Evolutionary conservation across 176 grass and related monocot genomes (phyloP), one percentile per base, ranked within the genome.

Genomic region (Hordeum marinum): DNA sequence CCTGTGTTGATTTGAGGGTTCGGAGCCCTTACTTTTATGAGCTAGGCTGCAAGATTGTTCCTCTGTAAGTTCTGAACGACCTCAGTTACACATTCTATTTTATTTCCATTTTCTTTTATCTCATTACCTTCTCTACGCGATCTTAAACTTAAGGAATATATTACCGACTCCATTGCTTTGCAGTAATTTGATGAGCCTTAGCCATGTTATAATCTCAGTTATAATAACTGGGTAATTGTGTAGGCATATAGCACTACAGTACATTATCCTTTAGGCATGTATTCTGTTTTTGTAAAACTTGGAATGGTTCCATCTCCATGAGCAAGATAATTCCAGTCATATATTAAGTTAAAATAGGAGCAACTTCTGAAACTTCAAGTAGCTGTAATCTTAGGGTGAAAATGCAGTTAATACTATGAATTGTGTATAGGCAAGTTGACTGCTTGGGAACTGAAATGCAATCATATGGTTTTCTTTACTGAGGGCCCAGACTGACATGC

Each of bases 1-100:
- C 89, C 29, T 95, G 96, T 90, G 96, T 98, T 75, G 90, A 98
- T 87, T 68, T 98, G 83, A 94, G 87, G 77, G 48, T 82, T 39
- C 65, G 81, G n/a, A 94, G 91, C 88, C 88, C 91, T 37, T 95
- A 95, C 86, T 95, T 98, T 52, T 98, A 95, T 86, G 87, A 94
- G 66, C 78, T 98, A 79, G 96, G 93, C 32, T 95, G 96, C 91
- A 98, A 98, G 63, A 86, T 98, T 63, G 85, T 89, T 63, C 96
- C 93, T 54, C 60, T 95, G 96, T 95, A 90, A 90, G 93, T 92
- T 68, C 25, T 79, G 37, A 45, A 48, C 8, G 12, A 63, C 36
- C 68, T 52, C n/a, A 55, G 9, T 39, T 10, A 9, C 65, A 29
- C 36, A 10, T 27, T 18, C 1, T 31, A 15, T 40, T 68, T 52